phyloP scores from a whole-genome alignment of 176 grass and related monocot genomes.

The Aechmea fasciata region DNA sequence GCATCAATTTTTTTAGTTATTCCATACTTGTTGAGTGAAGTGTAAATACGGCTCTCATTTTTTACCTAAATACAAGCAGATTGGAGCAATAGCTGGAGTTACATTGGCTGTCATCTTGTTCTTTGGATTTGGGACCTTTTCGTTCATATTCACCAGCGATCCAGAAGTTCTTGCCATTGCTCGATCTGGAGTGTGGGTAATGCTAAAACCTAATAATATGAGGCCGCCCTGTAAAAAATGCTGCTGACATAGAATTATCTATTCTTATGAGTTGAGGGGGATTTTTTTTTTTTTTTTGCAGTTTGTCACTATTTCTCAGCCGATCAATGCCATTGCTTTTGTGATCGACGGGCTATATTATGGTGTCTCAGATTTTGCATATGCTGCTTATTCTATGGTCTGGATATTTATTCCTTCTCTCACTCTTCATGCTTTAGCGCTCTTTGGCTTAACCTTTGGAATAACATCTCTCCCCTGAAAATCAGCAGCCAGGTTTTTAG shows the following conservation, averaged over 20 bases:
- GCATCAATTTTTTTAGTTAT: neutral
- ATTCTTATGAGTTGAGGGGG: neutral
- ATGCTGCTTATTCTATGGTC: slow-evolving; percentile 83
- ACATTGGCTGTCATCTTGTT: slow-evolving; percentile 51
- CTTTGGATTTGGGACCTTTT: slow-evolving; percentile 61
- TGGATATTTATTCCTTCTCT: slow-evolving; percentile 3
- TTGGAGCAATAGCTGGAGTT: slow-evolving; percentile 60
- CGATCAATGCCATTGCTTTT: slow-evolving; percentile 80
- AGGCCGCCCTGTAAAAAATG: neutral
- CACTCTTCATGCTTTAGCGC: neutral
- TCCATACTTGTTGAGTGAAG: neutral
- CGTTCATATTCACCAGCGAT: slow-evolving; percentile 69
- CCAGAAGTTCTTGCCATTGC: slow-evolving; percentile 51
- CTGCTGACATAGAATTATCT: neutral
- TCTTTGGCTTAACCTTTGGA: neutral
- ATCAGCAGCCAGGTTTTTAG: neutral
- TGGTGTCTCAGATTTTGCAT: slow-evolving; percentile 79
- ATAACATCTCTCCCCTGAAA: neutral
- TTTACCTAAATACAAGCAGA: slow-evolving; percentile 30
- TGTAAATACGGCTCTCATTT: neutral
- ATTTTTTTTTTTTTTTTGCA: slow-evolving; percentile 17
- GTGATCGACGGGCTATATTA: slow-evolving; percentile 80
- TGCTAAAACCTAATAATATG: neutral
- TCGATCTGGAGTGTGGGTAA: slow-evolving; percentile 73
- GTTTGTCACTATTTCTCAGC: slow-evolving; percentile 88